A percentile compares a stretch with the other conserved stretches of the same genome.
Conservation (phyloP, 441 rosid species). For the Corymbia calophylla region DNA sequence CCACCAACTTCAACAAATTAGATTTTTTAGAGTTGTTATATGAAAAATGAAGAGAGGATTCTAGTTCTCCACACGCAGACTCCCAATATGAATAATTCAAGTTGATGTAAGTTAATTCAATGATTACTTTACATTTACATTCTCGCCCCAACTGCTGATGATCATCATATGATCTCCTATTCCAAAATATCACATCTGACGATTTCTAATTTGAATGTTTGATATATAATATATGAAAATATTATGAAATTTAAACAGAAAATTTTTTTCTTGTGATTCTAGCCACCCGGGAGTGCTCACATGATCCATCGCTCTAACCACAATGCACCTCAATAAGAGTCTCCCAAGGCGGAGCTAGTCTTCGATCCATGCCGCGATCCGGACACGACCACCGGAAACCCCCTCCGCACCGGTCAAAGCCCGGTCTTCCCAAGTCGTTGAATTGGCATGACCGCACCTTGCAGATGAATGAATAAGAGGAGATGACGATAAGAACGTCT, state of each 20-base stretch:
- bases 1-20: not conserved
- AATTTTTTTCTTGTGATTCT: not conserved
- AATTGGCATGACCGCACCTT: not conserved
- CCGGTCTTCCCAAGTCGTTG: not conserved
- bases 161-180: too few species aligned
- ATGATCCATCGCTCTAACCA: not conserved
- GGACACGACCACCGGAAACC: not conserved
- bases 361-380: not conserved
- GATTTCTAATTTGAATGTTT: too few species aligned
- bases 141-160: too few species aligned
- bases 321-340: rapidly evolving
- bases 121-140: too few species aligned
- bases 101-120: too few species aligned
- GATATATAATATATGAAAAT: too few species aligned
- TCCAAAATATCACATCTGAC: too few species aligned
- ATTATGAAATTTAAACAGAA: too few species aligned
- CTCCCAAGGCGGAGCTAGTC: not conserved
- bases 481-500: not conserved
- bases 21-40: not conserved
- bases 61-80: not conserved
- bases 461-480: not conserved
- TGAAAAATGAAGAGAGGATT: not conserved
- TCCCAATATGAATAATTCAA: too few species aligned
- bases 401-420: not conserved
- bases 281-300: not conserved